Evolutionary conservation across 108 stramenopile species (phyloP), one percentile per base, ranked within the genome.

Genomic region (Phaeodactylum tricornutum): DNA sequence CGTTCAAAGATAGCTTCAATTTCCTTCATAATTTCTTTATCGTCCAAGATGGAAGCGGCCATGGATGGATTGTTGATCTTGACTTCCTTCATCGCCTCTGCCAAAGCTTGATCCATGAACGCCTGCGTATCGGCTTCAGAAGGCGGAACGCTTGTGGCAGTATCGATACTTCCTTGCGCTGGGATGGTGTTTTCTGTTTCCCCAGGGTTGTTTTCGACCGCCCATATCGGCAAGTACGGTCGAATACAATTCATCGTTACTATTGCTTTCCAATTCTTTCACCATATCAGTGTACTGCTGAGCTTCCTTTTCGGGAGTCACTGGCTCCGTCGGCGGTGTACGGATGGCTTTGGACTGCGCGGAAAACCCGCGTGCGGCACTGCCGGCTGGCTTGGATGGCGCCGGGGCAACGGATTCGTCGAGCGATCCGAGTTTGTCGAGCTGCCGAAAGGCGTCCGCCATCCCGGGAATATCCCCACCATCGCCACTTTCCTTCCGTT

Each of bases 1-100:
- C 43, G 61, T 25, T 73, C 72, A 58, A 78, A 78, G 35, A 78
- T 67, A 27, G 59, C 59, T 39, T 59, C 61, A 55, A 78, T 78
- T 34, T 78, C 77, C 29, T 69, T 59, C 72, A 69, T 78, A 22
- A 78, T 45, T 62, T 62, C 59, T 30, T 70, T 52, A 41, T 78
- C 72, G 31, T 78, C 60, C 33, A 78, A 27, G 24, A 78, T 54
- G 2, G 67, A 59, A 30, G 69, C 66, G 1, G 37, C 42, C 3
- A 30, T 12, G 4, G 27, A 24, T 12, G 64, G 55, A 19, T 17
- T 22, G 42, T 57, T 23, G 16, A 42, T 29, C 25, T 60, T 46
- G 3, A 64, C 72, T 42, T 72, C 67, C 43, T 66, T 32, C 26
- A 78, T 7, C 1, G 71, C 71, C 37, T 70, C 69, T 17, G 57